These are phyloP conservation scores for Penicillium sp. DNA, from an alignment of 2,329 filamentous ascomycete species.

Conservation along the genomic window DNA sequence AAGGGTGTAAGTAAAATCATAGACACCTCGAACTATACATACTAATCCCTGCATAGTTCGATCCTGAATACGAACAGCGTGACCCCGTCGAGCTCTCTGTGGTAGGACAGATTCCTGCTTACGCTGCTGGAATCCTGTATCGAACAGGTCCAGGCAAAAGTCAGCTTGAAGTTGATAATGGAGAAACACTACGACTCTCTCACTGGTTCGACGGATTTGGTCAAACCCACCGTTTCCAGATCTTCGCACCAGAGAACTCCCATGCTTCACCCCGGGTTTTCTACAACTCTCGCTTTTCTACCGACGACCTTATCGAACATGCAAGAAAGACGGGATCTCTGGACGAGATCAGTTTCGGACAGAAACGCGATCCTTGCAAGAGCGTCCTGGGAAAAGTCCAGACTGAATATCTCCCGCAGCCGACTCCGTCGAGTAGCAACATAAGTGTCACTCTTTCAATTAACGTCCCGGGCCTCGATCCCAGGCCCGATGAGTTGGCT, in stretches of 20 bases:
- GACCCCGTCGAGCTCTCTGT: slow-evolving; percentile 63
- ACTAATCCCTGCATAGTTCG: slow-evolving; percentile 52
- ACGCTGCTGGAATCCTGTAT: slow-evolving; percentile 69
- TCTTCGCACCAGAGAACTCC: slow-evolving; percentile 46
- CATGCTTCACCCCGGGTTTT: slow-evolving; percentile 48
- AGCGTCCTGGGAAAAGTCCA: slow-evolving; percentile 66
- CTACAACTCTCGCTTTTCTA: slow-evolving; percentile 70
- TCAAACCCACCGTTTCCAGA: slow-evolving; percentile 71
- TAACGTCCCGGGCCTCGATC: slow-evolving; percentile 59
- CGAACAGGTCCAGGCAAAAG: slow-evolving; percentile 70
- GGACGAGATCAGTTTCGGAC: slow-evolving; percentile 62
- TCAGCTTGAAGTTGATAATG: slow-evolving; percentile 58
- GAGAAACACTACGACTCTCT: slow-evolving; percentile 57
- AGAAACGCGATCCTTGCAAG: slow-evolving; percentile 70
- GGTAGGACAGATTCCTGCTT: slow-evolving; percentile 65
- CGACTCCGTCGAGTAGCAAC: slow-evolving; percentile 62
- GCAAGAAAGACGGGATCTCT: slow-evolving; percentile 60
- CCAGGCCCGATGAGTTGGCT: slow-evolving; percentile 11
- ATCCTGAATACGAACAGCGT: slow-evolving; percentile 63
- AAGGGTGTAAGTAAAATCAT: slow-evolving; percentile 42
- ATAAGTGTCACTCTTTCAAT: slow-evolving; percentile 64
- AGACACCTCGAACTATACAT: slow-evolving; percentile 1
- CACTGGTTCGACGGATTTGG: slow-evolving; percentile 81
- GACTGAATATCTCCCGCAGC: slow-evolving; percentile 17
- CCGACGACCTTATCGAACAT: slow-evolving; percentile 59